Evolutionary conservation across 2,329 filamentous ascomycete species (phyloP).

Genomic region (Claviceps sp.): DNA sequence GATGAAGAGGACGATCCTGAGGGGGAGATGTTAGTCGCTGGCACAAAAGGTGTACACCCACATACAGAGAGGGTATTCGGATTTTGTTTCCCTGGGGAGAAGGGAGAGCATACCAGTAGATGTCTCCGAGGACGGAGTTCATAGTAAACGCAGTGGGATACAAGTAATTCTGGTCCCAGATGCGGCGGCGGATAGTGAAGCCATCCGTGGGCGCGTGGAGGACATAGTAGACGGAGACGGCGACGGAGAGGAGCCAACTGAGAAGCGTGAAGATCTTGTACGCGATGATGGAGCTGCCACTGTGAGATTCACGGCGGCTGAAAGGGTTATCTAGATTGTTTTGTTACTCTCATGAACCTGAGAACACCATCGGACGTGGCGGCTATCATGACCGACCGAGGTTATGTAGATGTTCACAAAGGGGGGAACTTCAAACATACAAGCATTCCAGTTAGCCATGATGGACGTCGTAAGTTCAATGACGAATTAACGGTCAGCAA

Average conservation of each 20-base stretch:
- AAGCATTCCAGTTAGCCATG: background rate
- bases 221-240: slow-evolving; percentile 64
- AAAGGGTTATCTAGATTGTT: slow-evolving; percentile 57
- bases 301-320: slow-evolving; percentile 53
- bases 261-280: slow-evolving; percentile 67
- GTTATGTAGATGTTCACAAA: background rate
- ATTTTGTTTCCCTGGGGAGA: too few species aligned
- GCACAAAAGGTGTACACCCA: too few species aligned
- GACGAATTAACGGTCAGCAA: background rate
- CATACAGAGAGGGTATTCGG: too few species aligned
- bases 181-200: slow-evolving; percentile 42
- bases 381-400: too few species aligned
- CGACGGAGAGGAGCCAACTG: slow-evolving; percentile 61
- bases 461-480: background rate
- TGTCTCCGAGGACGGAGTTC: slow-evolving; percentile 47
- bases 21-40: background rate
- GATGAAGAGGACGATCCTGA: slow-evolving; percentile 58
- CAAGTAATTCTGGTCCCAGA: slow-evolving; percentile 61
- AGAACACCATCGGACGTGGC: too few species aligned
- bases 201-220: slow-evolving; percentile 51
- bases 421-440: background rate
- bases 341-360: too few species aligned
- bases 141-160: slow-evolving; percentile 62
- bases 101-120: slow-evolving; percentile 56
- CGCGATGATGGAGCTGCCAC: slow-evolving; percentile 44